These are phyloP conservation scores for Prunella vulgaris DNA, from an alignment of 257 asterid species.

Conservation along the genomic window DNA sequence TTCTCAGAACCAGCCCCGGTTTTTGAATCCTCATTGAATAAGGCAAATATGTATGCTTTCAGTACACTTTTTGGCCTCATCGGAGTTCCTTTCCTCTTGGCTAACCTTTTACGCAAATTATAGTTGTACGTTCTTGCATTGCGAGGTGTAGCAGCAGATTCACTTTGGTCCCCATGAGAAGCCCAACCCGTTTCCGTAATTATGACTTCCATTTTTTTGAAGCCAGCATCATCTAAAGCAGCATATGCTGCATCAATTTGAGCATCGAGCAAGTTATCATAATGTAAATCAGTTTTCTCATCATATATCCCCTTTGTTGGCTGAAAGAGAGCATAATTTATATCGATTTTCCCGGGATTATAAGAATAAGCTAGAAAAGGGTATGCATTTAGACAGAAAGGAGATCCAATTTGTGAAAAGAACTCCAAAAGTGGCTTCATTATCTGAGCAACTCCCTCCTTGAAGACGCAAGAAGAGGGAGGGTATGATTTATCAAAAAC, in stretches of 20 bases:
- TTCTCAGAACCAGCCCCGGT: conserved; percentile 71
- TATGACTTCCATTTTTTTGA: conserved; percentile 74
- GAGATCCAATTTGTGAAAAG: conserved; percentile 68
- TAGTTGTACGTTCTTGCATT: conserved; percentile 82
- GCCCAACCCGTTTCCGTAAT: conserved; percentile 99
- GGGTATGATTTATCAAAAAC: conserved; percentile 77
- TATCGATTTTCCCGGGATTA: conserved; percentile 56
- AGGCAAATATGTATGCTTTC: conserved; percentile 85
- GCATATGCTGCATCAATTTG: conserved; percentile 95
- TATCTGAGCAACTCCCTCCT: conserved; percentile 51
- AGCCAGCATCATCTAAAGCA: conserved; percentile 79
- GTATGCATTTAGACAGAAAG: conserved; percentile 88
- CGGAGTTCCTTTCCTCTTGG: conserved; percentile 93
- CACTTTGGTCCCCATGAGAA: conserved; percentile 78
- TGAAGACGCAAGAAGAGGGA: conserved; percentile 82
- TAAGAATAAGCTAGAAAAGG: conserved; percentile 87
- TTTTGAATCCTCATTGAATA: conserved; percentile 79
- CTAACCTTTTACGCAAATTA: conserved; percentile 80
- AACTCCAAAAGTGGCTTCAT: conserved; percentile 92
- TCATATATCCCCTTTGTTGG: conserved; percentile 60
- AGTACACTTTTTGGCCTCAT: conserved; percentile 62
- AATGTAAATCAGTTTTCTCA: conserved; percentile 57
- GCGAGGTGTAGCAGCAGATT: conserved; percentile 66
- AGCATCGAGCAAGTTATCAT: conserved; percentile 94
- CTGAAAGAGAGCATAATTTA: conserved; percentile 87